Evolutionary conservation across 108 stramenopile species (phyloP).

Genomic region (Nitzschia inconspicua): DNA sequence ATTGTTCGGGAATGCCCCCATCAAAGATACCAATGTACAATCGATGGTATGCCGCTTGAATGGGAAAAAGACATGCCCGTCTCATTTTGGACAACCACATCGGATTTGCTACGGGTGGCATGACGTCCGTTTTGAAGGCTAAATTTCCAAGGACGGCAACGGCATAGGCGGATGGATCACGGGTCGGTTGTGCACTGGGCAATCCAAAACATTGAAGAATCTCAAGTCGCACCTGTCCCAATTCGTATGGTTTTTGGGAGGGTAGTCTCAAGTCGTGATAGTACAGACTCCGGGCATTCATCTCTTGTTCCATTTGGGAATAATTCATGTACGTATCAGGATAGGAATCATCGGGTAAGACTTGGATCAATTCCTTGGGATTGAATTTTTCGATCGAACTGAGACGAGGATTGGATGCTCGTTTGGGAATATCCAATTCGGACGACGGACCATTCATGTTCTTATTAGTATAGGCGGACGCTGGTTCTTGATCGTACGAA

Average conservation of each 20-base stretch:
- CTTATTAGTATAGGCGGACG: too few relatives aligned
- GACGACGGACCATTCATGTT: too few relatives aligned
- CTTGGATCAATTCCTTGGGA: conserved; percentile 28
- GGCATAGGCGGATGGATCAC: conserved; percentile 46
- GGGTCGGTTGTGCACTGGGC: conserved; percentile 42
- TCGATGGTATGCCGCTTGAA: conserved; percentile 45
- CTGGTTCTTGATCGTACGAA: too few relatives aligned
- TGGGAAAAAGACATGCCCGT: conserved; percentile 62
- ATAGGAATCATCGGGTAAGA: conserved; percentile 49
- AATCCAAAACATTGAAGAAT: conserved; percentile 61
- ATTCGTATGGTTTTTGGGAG: conserved; percentile 36
- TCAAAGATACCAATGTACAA: conserved; percentile 63
- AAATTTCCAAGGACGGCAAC: conserved; percentile 56
- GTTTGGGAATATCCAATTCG: too few relatives aligned
- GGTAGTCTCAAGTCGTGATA: conserved; percentile 33
- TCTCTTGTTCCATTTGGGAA: conserved; percentile 46
- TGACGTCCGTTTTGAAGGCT: conserved; percentile 71
- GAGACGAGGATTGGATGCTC: too few relatives aligned
- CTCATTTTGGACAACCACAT: conserved; percentile 51
- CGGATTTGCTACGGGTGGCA: conserved; percentile 42
- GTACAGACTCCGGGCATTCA: conserved; percentile 24
- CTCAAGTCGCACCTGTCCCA: conserved; percentile 55
- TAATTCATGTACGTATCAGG: conserved; percentile 45
- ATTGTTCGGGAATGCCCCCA: conserved; percentile 8
- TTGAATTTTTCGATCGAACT: too few relatives aligned